A percentile compares a stretch with the other conserved stretches of the same genome.
phyloP scores from a whole-genome alignment of 2,329 filamentous ascomycete genomes.

The Stenocarpella maydis region DNA sequence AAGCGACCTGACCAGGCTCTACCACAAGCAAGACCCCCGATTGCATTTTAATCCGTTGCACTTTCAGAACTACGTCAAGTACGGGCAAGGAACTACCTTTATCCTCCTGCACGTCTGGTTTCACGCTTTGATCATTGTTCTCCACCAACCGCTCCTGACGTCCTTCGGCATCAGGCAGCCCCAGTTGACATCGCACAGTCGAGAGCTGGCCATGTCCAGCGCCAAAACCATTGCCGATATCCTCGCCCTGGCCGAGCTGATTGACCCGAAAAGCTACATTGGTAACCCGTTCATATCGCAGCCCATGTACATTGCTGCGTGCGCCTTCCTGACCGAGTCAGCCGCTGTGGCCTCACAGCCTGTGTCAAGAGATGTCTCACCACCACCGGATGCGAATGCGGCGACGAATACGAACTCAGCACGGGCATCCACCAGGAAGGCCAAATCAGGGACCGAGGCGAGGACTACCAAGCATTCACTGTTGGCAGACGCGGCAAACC shows the following conservation, averaged over 20 bases:
- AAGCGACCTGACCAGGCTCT: conserved; percentile 73
- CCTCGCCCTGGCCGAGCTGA: conserved; percentile 82
- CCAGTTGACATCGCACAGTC: conserved; percentile 80
- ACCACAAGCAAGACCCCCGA: conserved; percentile 77
- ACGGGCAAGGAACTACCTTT: conserved; percentile 85
- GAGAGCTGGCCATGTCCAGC: conserved; percentile 84
- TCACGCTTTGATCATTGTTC: conserved; percentile 82
- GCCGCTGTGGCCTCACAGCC: conserved; percentile 74
- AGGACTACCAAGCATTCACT: conserved; percentile 73
- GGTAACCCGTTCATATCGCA: conserved; percentile 91
- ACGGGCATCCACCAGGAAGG: background rate
- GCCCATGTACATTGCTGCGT: conserved; percentile 90
- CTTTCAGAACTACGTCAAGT: conserved; percentile 84
- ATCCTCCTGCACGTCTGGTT: conserved; percentile 90
- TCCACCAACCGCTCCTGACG: conserved; percentile 83
- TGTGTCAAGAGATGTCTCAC: conserved; percentile 67
- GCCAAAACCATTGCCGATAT: conserved; percentile 94
- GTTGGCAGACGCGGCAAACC: conserved; percentile 80
- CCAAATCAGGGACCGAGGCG: conserved; percentile 42
- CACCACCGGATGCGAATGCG: conserved; percentile 46
- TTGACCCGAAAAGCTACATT: conserved; percentile 85
- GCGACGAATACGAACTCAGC: background rate
- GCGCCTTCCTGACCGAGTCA: conserved; percentile 86
- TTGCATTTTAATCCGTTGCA: conserved; percentile 87
- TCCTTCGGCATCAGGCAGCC: conserved; percentile 74